Base-by-base conservation (phyloP, 495 filamentous ascomycete genomes). In the Penicillium crystallinum region DNA sequence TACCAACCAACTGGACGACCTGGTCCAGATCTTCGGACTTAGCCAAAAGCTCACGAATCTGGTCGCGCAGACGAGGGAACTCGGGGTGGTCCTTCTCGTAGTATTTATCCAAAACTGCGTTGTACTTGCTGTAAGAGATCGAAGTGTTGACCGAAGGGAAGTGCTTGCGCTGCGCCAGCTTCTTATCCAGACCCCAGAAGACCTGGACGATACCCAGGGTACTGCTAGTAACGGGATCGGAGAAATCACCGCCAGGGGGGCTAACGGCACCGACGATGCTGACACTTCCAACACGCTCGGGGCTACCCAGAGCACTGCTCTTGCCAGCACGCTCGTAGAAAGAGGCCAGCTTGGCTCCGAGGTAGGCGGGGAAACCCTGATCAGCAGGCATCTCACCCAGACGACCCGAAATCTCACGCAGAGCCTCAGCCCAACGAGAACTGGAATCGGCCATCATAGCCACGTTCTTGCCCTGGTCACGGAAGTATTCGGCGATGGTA, bases 391-490 rank as follows among this genome's bases (percentile, higher is more conserved):
- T 99, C 72, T 99, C 93, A 77, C 93, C 93, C 43, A 99, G 77
- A 79, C 93, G 93, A 78, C 95, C 95, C 18, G 95, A 99, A 66
- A 99, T 88, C 76, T 99, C 95, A 86, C 93, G 90, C 62, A 99
- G 79, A 52, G 93, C 93, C 72, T 99, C 93, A 53, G 93, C 93
- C 93, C 95, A 99, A 56, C 93, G 90, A 40, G 95, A 99, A 54
- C 92, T 90, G 21, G 92, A 97, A 72, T 99, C 95, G 49, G 93
- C 95, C 92, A 99, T 97, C 93, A 99, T 97, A 57, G 93, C 90
- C 15, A 97, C 92, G 68, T 92, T 81, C 76, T 97, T 95, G 57
- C 93, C 93, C 75, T 97, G 91, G 64, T 99, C 93, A 70, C 93
- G 87, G 82, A 97, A 97, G 68, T 99, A 98, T 71, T 98, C 92